phyloP scores from a whole-genome alignment of 2,329 filamentous ascomycete genomes.

The Alternaria tenuissima region DNA sequence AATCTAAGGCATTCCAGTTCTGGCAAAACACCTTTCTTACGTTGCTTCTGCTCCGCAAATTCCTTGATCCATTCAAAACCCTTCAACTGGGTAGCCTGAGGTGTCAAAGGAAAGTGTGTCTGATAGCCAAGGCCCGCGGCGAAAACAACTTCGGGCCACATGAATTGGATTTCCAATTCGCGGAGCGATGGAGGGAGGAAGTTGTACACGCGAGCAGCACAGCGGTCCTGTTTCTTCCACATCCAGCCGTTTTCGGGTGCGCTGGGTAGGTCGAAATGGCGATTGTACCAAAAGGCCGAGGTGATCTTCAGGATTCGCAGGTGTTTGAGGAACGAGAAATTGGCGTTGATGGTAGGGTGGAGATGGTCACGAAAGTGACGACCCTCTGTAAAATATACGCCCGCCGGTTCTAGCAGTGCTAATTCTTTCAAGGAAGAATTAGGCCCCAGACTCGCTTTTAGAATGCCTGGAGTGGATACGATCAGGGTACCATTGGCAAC shows the following conservation, averaged over 20 bases:
- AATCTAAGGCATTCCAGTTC: neutral
- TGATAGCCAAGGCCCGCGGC: neutral
- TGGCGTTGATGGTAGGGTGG: neutral
- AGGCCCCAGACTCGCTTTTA: neutral
- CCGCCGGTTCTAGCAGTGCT: neutral
- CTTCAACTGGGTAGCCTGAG: neutral
- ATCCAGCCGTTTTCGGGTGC: neutral
- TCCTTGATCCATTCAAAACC: neutral
- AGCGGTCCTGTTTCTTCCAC: neutral
- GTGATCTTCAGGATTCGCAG: neutral
- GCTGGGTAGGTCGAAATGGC: neutral
- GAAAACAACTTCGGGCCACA: neutral
- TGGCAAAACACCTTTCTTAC: neutral
- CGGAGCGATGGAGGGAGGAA: neutral
- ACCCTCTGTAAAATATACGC: neutral
- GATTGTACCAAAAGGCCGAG: neutral
- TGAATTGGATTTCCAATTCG: neutral
- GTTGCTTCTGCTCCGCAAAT: neutral
- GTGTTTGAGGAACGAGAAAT: neutral
- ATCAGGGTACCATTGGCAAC: too few relatives aligned
- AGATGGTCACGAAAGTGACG: neutral
- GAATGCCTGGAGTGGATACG: neutral
- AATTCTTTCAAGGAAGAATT: neutral
- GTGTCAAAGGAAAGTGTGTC: neutral
- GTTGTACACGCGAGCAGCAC: neutral